Percentiles rank a stretch among this genome's conserved stretches.
These are phyloP conservation scores for Umbelopsis vinacea DNA, from an alignment of 192 early-diverging fungal species.

Conservation along the genomic window DNA sequence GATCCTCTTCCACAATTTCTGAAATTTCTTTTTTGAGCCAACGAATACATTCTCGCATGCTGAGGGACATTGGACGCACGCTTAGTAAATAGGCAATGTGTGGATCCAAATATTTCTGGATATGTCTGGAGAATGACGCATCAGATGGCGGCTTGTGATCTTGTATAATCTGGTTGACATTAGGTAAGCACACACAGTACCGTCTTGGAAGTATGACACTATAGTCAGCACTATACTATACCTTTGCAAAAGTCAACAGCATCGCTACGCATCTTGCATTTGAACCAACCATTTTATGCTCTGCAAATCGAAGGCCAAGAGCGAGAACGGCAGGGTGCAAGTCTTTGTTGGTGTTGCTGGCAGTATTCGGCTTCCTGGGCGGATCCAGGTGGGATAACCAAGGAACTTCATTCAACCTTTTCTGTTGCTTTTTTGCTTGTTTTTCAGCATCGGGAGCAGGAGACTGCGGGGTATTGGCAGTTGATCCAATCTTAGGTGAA, in stretches of 20 bases:
- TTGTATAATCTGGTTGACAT: slow-evolving; percentile 70
- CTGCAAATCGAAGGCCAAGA: slow-evolving; percentile 86
- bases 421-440: slow-evolving; percentile 41
- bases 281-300: slow-evolving; percentile 86
- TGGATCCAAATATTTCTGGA: slow-evolving; percentile 81
- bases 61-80: slow-evolving; percentile 85
- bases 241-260: slow-evolving; percentile 81
- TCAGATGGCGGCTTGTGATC: slow-evolving; percentile 90
- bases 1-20: slow-evolving; percentile 74
- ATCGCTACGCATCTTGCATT: slow-evolving; percentile 93
- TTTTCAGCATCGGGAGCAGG: slow-evolving; percentile 39
- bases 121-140: slow-evolving; percentile 76
- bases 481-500: slow-evolving; percentile 16
- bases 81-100: slow-evolving; percentile 90
- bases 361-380: slow-evolving; percentile 56
- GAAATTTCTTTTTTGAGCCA: slow-evolving; percentile 88
- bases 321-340: slow-evolving; percentile 88
- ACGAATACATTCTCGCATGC: slow-evolving; percentile 93
- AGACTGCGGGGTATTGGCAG: slow-evolving; percentile 37
- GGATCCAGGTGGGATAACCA: slow-evolving; percentile 79
- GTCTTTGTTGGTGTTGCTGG: slow-evolving; percentile 47
- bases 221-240: slow-evolving; percentile 27
- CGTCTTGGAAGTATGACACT: not conserved
- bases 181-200: not conserved
- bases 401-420: slow-evolving; percentile 55